Conservation (phyloP, 1,139 yeast species). For the Schizosaccharomyces versatilis region DNA sequence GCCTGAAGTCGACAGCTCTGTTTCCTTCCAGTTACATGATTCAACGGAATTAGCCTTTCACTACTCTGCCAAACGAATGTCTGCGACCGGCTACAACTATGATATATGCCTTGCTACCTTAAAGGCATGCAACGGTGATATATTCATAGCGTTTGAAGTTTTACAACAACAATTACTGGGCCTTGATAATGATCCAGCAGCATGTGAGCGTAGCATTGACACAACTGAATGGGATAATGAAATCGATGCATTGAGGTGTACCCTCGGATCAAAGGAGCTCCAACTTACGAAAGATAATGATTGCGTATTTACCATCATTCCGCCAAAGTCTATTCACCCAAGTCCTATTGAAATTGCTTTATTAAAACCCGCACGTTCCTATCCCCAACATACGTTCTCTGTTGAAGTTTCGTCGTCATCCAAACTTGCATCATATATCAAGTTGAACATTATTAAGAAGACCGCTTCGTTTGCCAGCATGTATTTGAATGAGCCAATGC, state of each 20-base stretch:
- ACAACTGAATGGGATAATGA: background rate
- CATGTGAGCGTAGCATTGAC: background rate
- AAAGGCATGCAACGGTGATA: constrained; percentile 21
- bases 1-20: constrained; percentile 19
- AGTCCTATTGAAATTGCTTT: background rate
- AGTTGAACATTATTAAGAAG: constrained; percentile 36
- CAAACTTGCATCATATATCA: constrained; percentile 29
- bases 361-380: background rate
- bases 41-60: constrained; percentile 23
- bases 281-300: background rate
- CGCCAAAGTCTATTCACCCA: background rate
- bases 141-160: constrained; percentile 16
- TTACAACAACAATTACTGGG: constrained; percentile 4
- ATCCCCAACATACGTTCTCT: constrained; percentile 16
- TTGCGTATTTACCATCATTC: background rate
- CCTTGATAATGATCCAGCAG: background rate
- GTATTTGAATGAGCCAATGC: constrained; percentile 44
- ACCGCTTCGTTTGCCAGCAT: constrained; percentile 22
- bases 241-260: background rate
- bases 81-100: constrained; percentile 46
- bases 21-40: constrained; percentile 15
- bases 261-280: background rate
- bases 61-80: constrained; percentile 32
- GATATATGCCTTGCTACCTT: constrained; percentile 37
- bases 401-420: constrained; percentile 6